Evolutionary conservation across 129 eudicot genomes (phyloP), one percentile per base, ranked within the genome.

Genomic region (Dittrichia graveolens): DNA sequence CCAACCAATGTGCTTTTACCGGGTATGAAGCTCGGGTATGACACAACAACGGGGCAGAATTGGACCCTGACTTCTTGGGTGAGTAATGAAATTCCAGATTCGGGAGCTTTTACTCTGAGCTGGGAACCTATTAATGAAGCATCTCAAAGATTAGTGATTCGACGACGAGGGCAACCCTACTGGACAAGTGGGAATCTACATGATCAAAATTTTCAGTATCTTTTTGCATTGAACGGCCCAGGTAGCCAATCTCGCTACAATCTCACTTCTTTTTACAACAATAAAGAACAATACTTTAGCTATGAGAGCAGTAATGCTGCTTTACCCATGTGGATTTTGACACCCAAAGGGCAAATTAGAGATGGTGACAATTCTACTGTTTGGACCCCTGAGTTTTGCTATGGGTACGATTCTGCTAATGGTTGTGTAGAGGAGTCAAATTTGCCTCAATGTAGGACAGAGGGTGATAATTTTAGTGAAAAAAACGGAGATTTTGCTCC

Each of bases 41-140:
- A 69, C 68, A 24, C 2, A 16, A 39, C 7, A 38, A 67, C 67
- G 5, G 37, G 76, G 0, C 19, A 35, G 16, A 74, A 61, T 4
- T 73, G 80, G 86, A 52, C 58, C 4, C 43, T 82, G 5, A 78
- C 83, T 64, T 82, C 83, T 10, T 82, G 77, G 83, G 7, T 61
- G 11, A 69, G 31, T 14, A 39, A 69, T 19, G 31, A 45, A 3
- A 39, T 44, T 40, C 65, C 47, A 8, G 65, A 19, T 34, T 3
- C 49, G 0, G 77, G 86, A 50, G 58, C 70, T 12, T 82, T 74
- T 76, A 73, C 80, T 46, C 13, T 80, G 66, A 67, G 60, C 2
- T 80, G 79, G 80, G 83, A 80, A 41, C 55, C 79, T 39, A 46
- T 15, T 11, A 35, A 43, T n/a, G 59, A 61, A 49, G 24, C 58